phyloP scores from a whole-genome alignment of 148 eudicot genomes.

The Limonium bicolor region DNA sequence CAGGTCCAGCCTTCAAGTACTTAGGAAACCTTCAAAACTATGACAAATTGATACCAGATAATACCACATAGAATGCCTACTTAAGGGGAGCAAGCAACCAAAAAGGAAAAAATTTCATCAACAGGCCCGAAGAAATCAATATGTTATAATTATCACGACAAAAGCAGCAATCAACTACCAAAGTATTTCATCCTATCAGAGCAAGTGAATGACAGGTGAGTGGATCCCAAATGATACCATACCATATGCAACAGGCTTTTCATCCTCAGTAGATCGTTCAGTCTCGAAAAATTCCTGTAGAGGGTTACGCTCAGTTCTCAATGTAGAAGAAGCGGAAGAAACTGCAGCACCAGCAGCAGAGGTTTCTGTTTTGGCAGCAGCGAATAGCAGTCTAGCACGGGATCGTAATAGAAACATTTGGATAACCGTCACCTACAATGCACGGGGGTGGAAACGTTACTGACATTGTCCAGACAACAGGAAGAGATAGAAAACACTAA shows the following conservation, averaged over 20 bases:
- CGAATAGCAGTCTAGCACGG: constrained; percentile 30
- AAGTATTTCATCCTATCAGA: too few relatives aligned
- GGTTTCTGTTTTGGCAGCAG: constrained; percentile 6
- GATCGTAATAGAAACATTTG: constrained; percentile 28
- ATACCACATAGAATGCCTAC: neutral
- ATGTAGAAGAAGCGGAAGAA: constrained; percentile 24
- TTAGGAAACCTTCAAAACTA: too few relatives aligned
- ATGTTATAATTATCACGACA: neutral
- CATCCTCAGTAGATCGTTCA: constrained; percentile 40
- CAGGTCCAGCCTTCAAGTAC: too few relatives aligned
- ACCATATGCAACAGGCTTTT: constrained; percentile 53
- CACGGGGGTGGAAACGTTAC: too few relatives aligned
- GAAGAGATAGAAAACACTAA: too few relatives aligned
- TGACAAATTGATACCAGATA: too few relatives aligned
- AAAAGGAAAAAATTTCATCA: neutral
- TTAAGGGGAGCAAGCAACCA: neutral
- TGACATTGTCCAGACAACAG: too few relatives aligned
- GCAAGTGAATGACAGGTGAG: neutral
- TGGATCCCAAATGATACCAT: too few relatives aligned
- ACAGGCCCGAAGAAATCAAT: neutral
- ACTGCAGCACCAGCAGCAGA: constrained; percentile 25
- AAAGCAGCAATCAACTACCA: too few relatives aligned
- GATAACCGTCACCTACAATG: too few relatives aligned
- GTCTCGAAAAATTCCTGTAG: constrained; percentile 52
- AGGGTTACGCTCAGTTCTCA: constrained; percentile 26